Conservation (phyloP, 2,329 filamentous ascomycete species). For the Rutstroemia sp. region DNA sequence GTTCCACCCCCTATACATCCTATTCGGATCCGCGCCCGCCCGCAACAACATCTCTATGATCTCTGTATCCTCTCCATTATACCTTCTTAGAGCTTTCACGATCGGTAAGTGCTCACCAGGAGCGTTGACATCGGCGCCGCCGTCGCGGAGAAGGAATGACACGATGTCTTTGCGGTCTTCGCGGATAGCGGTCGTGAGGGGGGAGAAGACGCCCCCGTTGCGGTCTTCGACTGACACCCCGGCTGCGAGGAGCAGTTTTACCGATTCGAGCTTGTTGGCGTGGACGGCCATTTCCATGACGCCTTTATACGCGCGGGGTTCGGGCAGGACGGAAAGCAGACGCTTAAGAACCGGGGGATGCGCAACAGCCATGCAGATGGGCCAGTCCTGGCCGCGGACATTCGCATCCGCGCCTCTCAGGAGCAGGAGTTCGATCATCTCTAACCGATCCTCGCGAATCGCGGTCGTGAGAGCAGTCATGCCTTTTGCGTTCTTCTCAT, state of each 20-base stretch:
- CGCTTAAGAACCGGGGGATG: constrained; percentile 52
- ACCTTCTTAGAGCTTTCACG: constrained; percentile 59
- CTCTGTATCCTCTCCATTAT: constrained; percentile 47
- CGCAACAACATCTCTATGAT: constrained; percentile 56
- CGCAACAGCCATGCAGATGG: constrained; percentile 59
- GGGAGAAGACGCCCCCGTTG: constrained; percentile 66
- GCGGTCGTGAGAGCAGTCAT: constrained; percentile 59
- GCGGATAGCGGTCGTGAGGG: constrained; percentile 59
- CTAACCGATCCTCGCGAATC: constrained; percentile 50
- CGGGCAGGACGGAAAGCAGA: constrained; percentile 48
- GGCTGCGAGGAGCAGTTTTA: constrained; percentile 43
- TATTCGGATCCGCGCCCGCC: constrained; percentile 60
- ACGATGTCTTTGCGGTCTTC: constrained; percentile 56
- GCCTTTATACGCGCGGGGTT: constrained; percentile 56
- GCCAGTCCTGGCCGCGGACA: constrained; percentile 61
- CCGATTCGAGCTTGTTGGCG: constrained; percentile 58
- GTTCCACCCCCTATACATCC: constrained; percentile 59
- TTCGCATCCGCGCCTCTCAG: constrained; percentile 53
- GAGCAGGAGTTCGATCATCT: constrained; percentile 53
- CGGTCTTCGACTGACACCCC: constrained; percentile 60
- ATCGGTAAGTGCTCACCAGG: constrained; percentile 65
- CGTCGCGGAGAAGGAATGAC: constrained; percentile 52
- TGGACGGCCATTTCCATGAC: constrained; percentile 61
- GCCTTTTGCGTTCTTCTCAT: constrained; percentile 50
- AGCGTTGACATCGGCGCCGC: constrained; percentile 55